Evolutionary conservation across 1,284 basidiomycete species (phyloP), one percentile per base, ranked within the genome.

Genomic region (Butyriboletus pseudospeciosus): DNA sequence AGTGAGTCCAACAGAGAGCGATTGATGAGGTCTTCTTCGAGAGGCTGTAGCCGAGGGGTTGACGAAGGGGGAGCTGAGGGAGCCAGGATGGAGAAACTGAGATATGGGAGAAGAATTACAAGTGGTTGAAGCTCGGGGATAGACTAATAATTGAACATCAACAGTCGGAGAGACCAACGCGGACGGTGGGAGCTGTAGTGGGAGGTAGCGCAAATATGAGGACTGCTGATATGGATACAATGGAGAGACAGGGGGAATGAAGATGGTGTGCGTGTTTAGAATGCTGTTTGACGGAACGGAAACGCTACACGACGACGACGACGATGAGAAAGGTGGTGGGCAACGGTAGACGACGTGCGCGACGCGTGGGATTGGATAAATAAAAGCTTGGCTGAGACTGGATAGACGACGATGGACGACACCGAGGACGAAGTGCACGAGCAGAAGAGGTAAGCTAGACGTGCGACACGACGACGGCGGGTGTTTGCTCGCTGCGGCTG

Each of bases 21-120:
- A 74, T 90, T 90, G 69, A 91, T 89, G 64, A 83, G 83, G 72
- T 86, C 87, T 79, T 90, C 87, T 82, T 87, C 88, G 56, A 77
- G 63, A 74, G 73, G 59, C 72, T 73, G 67, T 68, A 71, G 65
- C 65, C 68, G 67, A 62, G 78, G 74, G 60, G 78, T 74, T 65
- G 84, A 76, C 72, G 80, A 82, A 80, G 83, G 69, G 59, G 70
- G 65, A 62, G 77, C 73, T 63, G 78, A 74, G 67, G 83, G 74
- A 73, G 84, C 84, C 86, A 88, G 83, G 71, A 67, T 83, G 79
- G 74, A 78, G 75, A 76, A 72, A 59, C 13, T 66, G 61, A 58
- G 61, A 61, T 35, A 51, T 55, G 37, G 63, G 55, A 52, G 52
- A 63, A 59, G 53, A 60, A 68, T 67, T 67, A 68, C 66, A 67